Evolutionary conservation across 805 yeast genomes (phyloP).

Genomic region (Scheffersomyces ergatensis): DNA sequence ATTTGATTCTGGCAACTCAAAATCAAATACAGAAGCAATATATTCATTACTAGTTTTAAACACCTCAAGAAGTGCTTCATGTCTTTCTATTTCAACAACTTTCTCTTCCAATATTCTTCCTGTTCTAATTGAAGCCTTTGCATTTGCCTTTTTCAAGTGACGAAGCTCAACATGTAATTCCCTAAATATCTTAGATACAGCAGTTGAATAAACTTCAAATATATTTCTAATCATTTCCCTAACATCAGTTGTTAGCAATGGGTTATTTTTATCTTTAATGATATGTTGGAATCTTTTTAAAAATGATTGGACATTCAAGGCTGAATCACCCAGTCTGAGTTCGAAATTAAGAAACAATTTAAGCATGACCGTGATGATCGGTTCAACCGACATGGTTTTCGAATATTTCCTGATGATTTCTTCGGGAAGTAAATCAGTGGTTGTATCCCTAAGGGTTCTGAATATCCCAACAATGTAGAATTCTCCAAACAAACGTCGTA

Average conservation of each 20-base stretch:
- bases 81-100: conserved; percentile 30
- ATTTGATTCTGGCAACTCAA: conserved; percentile 14
- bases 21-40: conserved; percentile 40
- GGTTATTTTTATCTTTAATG: conserved; percentile 22
- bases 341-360: conserved; percentile 29
- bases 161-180: conserved; percentile 33
- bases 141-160: conserved; percentile 37
- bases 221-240: conserved; percentile 30
- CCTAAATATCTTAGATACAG: conserved; percentile 35
- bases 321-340: conserved; percentile 23
- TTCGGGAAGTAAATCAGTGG: conserved; percentile 40
- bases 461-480: conserved; percentile 58
- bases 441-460: conserved; percentile 40
- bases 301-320: conserved; percentile 46
- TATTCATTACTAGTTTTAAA: conserved; percentile 41
- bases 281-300: conserved; percentile 44
- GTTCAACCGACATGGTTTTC: conserved; percentile 17
- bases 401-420: conserved; percentile 34
- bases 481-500: conserved; percentile 56
- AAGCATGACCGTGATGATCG: conserved; percentile 21
- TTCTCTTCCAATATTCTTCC: conserved; percentile 56
- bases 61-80: conserved; percentile 38
- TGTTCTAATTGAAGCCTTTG: conserved; percentile 60
- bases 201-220: conserved; percentile 42
- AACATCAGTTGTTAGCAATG: conserved; percentile 22